Evolutionary conservation across 1,139 yeast species (phyloP).

Genomic region (Sugiyamaella neomexicana): DNA sequence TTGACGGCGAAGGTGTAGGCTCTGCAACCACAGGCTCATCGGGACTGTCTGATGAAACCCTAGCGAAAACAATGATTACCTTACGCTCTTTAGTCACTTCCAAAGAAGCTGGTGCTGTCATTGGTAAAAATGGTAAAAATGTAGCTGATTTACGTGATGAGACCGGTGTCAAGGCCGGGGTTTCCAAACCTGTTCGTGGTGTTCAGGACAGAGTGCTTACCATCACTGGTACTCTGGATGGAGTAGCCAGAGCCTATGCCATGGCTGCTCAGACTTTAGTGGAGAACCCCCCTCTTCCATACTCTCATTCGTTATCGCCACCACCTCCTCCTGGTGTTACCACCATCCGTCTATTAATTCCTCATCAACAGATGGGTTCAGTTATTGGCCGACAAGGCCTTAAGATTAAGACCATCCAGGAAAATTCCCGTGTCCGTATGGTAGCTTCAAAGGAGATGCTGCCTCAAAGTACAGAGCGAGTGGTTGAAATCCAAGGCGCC

Average conservation of each 20-base stretch:
- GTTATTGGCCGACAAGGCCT: slow-evolving; percentile 84
- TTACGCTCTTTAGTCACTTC: slow-evolving; percentile 72
- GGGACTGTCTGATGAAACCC: slow-evolving; percentile 2
- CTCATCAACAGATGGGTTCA: slow-evolving; percentile 89
- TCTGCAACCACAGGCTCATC: background rate
- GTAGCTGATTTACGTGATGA: slow-evolving; percentile 76
- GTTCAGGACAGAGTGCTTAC: slow-evolving; percentile 84
- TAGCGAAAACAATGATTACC: slow-evolving; percentile 29
- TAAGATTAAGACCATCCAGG: slow-evolving; percentile 80
- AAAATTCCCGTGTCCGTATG: slow-evolving; percentile 68
- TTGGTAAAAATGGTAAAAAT: slow-evolving; percentile 82
- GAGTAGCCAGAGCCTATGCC: slow-evolving; percentile 70
- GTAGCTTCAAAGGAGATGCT: slow-evolving; percentile 85
- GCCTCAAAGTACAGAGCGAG: slow-evolving; percentile 81
- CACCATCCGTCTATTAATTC: slow-evolving; percentile 68
- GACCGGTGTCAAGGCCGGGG: slow-evolving; percentile 85
- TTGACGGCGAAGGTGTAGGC: background rate
- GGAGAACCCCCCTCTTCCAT: slow-evolving; percentile 44
- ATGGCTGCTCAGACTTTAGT: slow-evolving; percentile 67
- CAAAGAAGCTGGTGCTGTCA: slow-evolving; percentile 88
- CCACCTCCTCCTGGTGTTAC: slow-evolving; percentile 58
- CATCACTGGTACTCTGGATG: slow-evolving; percentile 74
- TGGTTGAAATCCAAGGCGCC: slow-evolving; percentile 85
- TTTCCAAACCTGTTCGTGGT: slow-evolving; percentile 77
- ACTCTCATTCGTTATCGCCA: slow-evolving; percentile 51